A percentile compares a stretch with the other conserved stretches of the same genome.
phyloP scores from a whole-genome alignment of 2,329 filamentous ascomycete genomes.

The Botrytis byssoidea region DNA sequence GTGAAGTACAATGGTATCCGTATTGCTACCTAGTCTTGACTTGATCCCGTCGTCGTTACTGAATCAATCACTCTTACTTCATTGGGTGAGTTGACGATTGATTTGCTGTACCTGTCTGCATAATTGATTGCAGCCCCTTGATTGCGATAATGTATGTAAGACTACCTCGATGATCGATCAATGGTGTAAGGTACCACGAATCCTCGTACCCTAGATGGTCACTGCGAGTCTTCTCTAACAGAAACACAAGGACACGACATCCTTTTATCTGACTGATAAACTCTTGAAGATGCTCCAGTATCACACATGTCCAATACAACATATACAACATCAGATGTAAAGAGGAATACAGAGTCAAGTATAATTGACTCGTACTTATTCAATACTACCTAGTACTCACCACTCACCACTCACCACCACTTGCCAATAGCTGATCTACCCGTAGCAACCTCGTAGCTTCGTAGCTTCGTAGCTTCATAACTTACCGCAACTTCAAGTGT shows the following conservation, averaged over 20 bases:
- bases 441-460: neutral
- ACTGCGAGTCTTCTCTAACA: neutral
- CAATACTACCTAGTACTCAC: neutral
- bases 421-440: neutral
- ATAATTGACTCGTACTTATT: neutral
- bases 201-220: neutral
- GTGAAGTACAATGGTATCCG: neutral
- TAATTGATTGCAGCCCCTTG: neutral
- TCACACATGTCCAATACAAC: neutral
- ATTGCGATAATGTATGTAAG: neutral
- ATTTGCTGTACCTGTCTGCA: neutral
- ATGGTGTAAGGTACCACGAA: neutral
- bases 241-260: neutral
- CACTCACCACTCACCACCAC: too few relatives aligned
- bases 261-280: neutral
- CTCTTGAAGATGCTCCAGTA: neutral
- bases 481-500: neutral
- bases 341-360: neutral
- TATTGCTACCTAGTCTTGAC: neutral
- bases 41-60: neutral
- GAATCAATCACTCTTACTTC: neutral
- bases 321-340: neutral
- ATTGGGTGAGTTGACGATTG: neutral
- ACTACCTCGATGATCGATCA: neutral
- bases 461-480: neutral